Conservation (phyloP, 495 filamentous ascomycete species). For the Podospora comata region DNA sequence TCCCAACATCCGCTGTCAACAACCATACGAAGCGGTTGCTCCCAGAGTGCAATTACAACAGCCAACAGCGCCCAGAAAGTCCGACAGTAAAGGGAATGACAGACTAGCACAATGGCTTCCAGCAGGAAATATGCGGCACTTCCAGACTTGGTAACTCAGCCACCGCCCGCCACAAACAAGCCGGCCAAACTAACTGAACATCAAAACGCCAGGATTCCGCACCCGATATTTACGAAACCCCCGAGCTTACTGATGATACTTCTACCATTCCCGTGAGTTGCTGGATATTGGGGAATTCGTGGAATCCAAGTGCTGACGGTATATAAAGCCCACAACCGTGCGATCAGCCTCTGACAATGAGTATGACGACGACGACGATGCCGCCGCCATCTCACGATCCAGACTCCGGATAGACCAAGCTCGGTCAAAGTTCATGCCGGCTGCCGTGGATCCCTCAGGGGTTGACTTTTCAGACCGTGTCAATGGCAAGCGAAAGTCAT, state of each 20-base stretch:
- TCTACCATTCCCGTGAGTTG: conserved; percentile 71
- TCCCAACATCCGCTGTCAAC: background rate
- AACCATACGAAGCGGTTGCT: background rate
- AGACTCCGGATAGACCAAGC: conserved; percentile 72
- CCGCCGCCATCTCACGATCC: conserved; percentile 67
- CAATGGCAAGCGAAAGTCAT: conserved; percentile 71
- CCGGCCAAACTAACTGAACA: conserved; percentile 11
- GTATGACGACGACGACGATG: conserved; percentile 58
- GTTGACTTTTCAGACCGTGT: conserved; percentile 84
- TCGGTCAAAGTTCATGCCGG: conserved; percentile 71
- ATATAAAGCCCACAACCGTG: conserved; percentile 56
- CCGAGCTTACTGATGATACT: conserved; percentile 81
- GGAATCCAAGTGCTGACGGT: conserved; percentile 14
- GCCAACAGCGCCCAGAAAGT: background rate
- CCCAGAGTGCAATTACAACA: background rate
- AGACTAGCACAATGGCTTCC: conserved; percentile 43
- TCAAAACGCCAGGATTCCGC: conserved; percentile 64
- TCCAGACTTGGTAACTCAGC: conserved; percentile 65
- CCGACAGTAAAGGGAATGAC: background rate
- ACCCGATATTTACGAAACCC: conserved; percentile 93
- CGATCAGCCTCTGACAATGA: conserved; percentile 65
- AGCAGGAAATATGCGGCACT: conserved; percentile 77
- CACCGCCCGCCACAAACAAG: background rate
- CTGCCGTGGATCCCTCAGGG: conserved; percentile 68
- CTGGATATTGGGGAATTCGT: too few species aligned